phyloP scores from a whole-genome alignment of 805 yeast species.

The Nakazawaea molendinolei region DNA sequence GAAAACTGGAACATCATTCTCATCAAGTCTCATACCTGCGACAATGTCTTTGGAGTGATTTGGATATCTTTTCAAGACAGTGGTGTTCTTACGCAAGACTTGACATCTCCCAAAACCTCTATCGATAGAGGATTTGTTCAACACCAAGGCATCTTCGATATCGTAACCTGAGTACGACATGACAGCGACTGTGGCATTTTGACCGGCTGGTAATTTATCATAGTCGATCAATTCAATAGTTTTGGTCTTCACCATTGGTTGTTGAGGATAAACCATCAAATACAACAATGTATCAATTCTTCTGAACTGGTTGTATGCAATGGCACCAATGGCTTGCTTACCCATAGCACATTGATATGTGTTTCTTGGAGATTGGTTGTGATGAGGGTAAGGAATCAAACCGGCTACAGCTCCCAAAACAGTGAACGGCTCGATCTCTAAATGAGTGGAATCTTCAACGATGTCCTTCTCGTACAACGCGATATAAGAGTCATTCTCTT shows the following conservation, averaged over 20 bases:
- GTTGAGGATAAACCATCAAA: slow-evolving; percentile 98
- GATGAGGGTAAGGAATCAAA: slow-evolving; percentile 87
- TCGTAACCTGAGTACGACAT: slow-evolving; percentile 99
- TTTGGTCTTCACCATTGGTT: slow-evolving; percentile 97
- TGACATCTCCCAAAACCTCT: slow-evolving; percentile 98
- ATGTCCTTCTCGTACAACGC: slow-evolving; percentile 79
- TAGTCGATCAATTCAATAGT: slow-evolving; percentile 93
- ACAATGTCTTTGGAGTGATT: slow-evolving; percentile 90
- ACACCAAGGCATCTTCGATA: slow-evolving; percentile 96
- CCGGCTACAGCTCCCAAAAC: slow-evolving; percentile 92
- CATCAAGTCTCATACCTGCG: slow-evolving; percentile 86
- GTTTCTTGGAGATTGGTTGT: slow-evolving; percentile 90
- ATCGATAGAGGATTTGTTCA: slow-evolving; percentile 89
- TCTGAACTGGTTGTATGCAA: slow-evolving; percentile 93
- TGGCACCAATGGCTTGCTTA: slow-evolving; percentile 99
- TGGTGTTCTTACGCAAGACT: slow-evolving; percentile 85
- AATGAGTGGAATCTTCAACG: slow-evolving; percentile 60
- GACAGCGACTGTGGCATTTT: slow-evolving; percentile 97
- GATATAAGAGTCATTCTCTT: slow-evolving; percentile 89
- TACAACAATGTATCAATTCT: slow-evolving; percentile 92
- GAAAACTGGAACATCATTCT: slow-evolving; percentile 72
- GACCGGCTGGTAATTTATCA: slow-evolving; percentile 97
- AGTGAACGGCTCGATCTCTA: slow-evolving; percentile 94
- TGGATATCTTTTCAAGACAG: slow-evolving; percentile 84
- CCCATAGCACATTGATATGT: slow-evolving; percentile 99